These are phyloP conservation scores for Alloascoidea africana DNA, from an alignment of 805 yeast genomes.

Conservation along the genomic window DNA sequence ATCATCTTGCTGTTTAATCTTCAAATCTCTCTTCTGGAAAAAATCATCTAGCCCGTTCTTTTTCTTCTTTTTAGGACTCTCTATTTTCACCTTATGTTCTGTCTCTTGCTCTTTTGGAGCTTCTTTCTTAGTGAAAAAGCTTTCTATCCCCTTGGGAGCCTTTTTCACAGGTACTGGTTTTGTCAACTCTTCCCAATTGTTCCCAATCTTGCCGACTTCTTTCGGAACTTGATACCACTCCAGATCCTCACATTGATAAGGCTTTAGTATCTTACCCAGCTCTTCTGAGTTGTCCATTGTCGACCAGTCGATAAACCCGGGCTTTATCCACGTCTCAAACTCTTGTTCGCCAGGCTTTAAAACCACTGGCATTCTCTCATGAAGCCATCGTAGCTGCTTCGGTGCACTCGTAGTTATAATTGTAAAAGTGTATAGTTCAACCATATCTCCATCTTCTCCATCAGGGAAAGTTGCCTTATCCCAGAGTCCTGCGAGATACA, in stretches of 20 bases:
- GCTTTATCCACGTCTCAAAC: constrained; percentile 52
- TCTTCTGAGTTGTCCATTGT: constrained; percentile 15
- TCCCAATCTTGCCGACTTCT: constrained; percentile 48
- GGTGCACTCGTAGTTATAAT: constrained; percentile 66
- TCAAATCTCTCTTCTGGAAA: too few relatives aligned
- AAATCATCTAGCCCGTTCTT: too few relatives aligned
- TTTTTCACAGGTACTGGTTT: constrained; percentile 11
- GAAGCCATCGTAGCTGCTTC: constrained; percentile 48
- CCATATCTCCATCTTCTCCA: constrained; percentile 12
- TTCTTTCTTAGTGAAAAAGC: too few relatives aligned
- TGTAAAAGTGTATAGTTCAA: constrained; percentile 35
- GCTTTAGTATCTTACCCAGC: constrained; percentile 25
- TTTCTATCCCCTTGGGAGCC: too few relatives aligned
- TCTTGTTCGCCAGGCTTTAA: constrained; percentile 37
- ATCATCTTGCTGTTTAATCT: too few relatives aligned
- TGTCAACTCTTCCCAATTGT: constrained; percentile 28
- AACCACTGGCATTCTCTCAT: constrained; percentile 65
- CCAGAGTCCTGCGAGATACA: constrained; percentile 55
- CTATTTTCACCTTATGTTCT: too few relatives aligned
- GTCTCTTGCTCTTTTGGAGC: too few relatives aligned
- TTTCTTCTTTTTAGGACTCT: too few relatives aligned
- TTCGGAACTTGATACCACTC: constrained; percentile 39
- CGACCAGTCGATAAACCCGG: constrained; percentile 17
- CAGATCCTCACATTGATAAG: constrained; percentile 22
- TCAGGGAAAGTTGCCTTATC: constrained; percentile 3